phyloP scores from a whole-genome alignment of 73 alveolate genomes.

The Blepharisma japonicum region DNA sequence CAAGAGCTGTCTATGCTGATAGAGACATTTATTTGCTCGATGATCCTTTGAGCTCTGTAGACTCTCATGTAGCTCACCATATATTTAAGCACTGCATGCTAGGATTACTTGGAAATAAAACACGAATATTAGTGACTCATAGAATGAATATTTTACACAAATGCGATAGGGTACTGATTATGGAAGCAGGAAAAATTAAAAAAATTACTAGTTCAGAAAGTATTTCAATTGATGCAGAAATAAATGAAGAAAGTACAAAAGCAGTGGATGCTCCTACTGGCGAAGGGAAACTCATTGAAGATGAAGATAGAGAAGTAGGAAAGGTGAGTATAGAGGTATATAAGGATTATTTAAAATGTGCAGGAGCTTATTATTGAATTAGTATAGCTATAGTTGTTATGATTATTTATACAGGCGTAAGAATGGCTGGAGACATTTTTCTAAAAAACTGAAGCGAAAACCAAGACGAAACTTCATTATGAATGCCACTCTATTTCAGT shows the following conservation, averaged over 20 bases:
- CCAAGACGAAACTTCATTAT: not conserved
- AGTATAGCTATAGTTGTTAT: not conserved
- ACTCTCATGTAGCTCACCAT: conserved; percentile 32
- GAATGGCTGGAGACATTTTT: conserved; percentile 30
- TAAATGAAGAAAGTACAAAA: not conserved
- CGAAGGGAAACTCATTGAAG: conserved; percentile 20
- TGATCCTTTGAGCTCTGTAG: conserved; percentile 93
- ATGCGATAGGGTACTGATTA: conserved; percentile 28
- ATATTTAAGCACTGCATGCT: conserved; percentile 24
- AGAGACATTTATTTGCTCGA: conserved; percentile 78
- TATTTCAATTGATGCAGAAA: not conserved
- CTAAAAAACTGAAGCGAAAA: conserved; percentile 9
- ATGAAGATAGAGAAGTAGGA: conserved; percentile 55
- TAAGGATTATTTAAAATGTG: conserved; percentile 33
- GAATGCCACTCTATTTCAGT: not conserved
- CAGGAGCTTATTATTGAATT: conserved; percentile 33
- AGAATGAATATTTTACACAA: conserved; percentile 28
- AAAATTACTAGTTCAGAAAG: not conserved
- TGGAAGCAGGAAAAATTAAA: conserved; percentile 25
- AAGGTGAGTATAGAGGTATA: conserved; percentile 39
- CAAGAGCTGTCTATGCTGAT: conserved; percentile 44
- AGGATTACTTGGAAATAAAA: conserved; percentile 28
- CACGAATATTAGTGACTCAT: conserved; percentile 42
- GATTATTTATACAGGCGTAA: not conserved
- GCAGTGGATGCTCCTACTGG: not conserved